Conservation (phyloP, 805 yeast genomes). For the Ogataea minuta region DNA sequence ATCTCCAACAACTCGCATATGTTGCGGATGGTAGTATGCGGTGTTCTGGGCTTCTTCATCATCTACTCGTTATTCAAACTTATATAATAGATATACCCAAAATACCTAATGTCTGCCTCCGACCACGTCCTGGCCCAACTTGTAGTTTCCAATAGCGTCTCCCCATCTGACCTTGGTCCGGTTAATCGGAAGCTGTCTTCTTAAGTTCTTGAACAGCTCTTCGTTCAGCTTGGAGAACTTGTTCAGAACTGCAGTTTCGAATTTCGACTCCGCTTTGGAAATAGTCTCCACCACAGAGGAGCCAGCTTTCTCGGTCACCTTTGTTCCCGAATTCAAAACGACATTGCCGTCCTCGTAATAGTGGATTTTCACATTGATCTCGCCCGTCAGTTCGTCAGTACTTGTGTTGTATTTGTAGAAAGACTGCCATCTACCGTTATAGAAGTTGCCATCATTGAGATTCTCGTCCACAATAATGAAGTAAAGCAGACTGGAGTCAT, state of each 20-base stretch:
- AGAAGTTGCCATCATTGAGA: slow-evolving; percentile 71
- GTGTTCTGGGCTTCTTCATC: slow-evolving; percentile 52
- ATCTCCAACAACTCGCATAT: slow-evolving; percentile 57
- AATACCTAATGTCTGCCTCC: slow-evolving; percentile 35
- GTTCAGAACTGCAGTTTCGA: slow-evolving; percentile 57
- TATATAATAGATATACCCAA: slow-evolving; percentile 24
- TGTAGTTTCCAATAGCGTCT: slow-evolving; percentile 83
- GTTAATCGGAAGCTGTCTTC: slow-evolving; percentile 91
- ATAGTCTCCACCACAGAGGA: slow-evolving; percentile 45
- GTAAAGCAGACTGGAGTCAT: slow-evolving; percentile 33
- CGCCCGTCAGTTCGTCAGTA: slow-evolving; percentile 45
- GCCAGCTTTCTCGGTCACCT: slow-evolving; percentile 29
- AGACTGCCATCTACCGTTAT: slow-evolving; percentile 89
- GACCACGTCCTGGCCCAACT: slow-evolving; percentile 78
- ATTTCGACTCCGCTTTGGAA: slow-evolving; percentile 52
- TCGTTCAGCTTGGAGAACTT: slow-evolving; percentile 75
- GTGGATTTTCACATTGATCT: slow-evolving; percentile 70
- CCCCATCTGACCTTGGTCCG: slow-evolving; percentile 95
- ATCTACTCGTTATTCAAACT: slow-evolving; percentile 54
- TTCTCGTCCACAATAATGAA: slow-evolving; percentile 69
- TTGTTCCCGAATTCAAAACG: slow-evolving; percentile 53
- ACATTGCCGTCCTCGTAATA: slow-evolving; percentile 97
- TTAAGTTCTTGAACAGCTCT: slow-evolving; percentile 71
- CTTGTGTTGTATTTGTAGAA: slow-evolving; percentile 46
- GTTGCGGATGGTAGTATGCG: slow-evolving; percentile 57